phyloP scores from a whole-genome alignment of 768 basidiomycete species.

The Termitomyces titanicus region DNA sequence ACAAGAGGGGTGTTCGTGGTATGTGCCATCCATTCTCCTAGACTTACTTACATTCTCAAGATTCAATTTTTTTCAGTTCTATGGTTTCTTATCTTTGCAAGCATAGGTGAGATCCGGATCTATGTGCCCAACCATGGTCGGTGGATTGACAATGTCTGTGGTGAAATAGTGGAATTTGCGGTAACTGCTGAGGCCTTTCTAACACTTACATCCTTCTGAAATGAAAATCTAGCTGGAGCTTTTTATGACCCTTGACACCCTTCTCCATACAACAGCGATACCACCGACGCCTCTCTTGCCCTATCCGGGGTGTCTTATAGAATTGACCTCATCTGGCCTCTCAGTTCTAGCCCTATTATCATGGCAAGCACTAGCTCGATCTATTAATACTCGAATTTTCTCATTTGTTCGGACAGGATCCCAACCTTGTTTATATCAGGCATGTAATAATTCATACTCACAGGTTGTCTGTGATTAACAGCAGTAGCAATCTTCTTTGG shows the following conservation, averaged over 20 bases:
- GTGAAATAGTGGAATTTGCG: not conserved
- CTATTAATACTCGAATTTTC: not conserved
- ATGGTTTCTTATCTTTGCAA: not conserved
- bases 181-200: not conserved
- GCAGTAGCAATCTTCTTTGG: constrained; percentile 4
- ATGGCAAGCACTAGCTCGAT: not conserved
- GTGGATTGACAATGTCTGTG: not conserved
- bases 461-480: not conserved
- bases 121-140: too few relatives aligned
- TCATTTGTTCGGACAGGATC: not conserved
- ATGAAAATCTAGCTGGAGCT: not conserved
- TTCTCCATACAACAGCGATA: not conserved
- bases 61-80: not conserved
- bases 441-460: not conserved
- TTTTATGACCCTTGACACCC: not conserved
- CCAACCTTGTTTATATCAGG: not conserved
- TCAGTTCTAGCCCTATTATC: not conserved
- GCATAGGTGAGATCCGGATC: not conserved
- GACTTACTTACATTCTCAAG: not conserved
- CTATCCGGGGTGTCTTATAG: not conserved
- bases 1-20: constrained; percentile 1
- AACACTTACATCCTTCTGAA: not conserved
- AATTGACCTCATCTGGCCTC: not conserved
- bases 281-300: not conserved
- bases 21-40: not conserved